Conservation (phyloP, 1,284 basidiomycete species). For the Cystobasidium slooffiae region DNA sequence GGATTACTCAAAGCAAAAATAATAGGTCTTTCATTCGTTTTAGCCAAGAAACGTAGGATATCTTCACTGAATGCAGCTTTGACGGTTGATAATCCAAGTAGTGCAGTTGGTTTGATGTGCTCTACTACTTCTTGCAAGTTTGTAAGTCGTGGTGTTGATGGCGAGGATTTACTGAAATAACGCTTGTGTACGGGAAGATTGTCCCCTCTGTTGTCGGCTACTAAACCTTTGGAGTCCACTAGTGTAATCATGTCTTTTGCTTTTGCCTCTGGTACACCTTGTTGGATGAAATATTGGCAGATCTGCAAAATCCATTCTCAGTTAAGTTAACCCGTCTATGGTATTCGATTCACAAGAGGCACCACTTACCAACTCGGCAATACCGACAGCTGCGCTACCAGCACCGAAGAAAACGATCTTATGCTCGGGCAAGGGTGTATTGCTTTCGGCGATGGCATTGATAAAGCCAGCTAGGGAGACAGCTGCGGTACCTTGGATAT, state of each 20-base stretch:
- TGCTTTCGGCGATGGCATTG: conserved; percentile 80
- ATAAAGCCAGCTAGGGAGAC: conserved; percentile 90
- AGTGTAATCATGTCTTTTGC: conserved; percentile 45
- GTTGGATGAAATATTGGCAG: conserved; percentile 32
- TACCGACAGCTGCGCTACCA: conserved; percentile 85
- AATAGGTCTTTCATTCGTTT: conserved; percentile 82
- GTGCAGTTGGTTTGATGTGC: conserved; percentile 85
- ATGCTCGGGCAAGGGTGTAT: conserved; percentile 71
- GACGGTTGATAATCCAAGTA: conserved; percentile 88
- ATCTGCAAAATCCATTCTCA: neutral
- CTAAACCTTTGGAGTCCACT: conserved; percentile 65
- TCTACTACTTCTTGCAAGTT: conserved; percentile 79
- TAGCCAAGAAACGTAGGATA: conserved; percentile 81
- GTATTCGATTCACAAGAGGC: neutral
- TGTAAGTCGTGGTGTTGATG: conserved; percentile 73
- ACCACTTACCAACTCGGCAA: conserved; percentile 72
- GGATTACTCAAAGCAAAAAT: conserved; percentile 98
- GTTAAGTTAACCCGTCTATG: neutral
- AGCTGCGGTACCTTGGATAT: conserved; percentile 85
- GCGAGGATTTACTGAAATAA: conserved; percentile 79
- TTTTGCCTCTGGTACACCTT: conserved; percentile 37
- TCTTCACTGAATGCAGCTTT: conserved; percentile 77
- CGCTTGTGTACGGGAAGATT: conserved; percentile 79
- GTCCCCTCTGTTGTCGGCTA: conserved; percentile 66
- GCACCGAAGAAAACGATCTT: conserved; percentile 90